Conservation (phyloP, 208 protist genomes). For the Trichomonas vaginalis region DNA sequence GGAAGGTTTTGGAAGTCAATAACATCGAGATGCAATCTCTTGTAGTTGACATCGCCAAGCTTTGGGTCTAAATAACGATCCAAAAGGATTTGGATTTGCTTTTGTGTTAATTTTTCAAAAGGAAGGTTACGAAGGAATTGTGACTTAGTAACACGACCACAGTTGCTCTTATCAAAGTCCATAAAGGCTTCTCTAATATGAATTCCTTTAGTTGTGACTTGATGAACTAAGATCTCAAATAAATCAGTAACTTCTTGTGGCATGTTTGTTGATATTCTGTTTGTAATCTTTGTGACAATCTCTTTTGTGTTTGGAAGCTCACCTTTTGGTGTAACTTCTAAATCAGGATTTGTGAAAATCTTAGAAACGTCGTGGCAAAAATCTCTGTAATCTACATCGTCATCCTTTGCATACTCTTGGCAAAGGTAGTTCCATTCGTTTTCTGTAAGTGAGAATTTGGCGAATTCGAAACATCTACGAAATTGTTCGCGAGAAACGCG, state of each 20-base stretch:
- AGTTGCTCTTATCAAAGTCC: not conserved
- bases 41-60: not conserved
- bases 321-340: not conserved
- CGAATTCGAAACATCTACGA: constrained; percentile 5
- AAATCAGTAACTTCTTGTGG: not conserved
- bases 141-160: not conserved
- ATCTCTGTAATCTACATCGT: not conserved
- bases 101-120: not conserved
- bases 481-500: not conserved
- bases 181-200: not conserved
- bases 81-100: not conserved
- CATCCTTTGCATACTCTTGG: not conserved
- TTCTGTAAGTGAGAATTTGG: not conserved
- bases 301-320: not conserved
- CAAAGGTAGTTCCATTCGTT: not conserved
- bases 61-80: not conserved
- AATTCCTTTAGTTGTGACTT: not conserved
- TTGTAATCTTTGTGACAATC: not conserved
- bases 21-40: not conserved
- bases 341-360: constrained; percentile 11
- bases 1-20: not conserved
- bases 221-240: not conserved
- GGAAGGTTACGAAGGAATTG: not conserved
- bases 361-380: not conserved
- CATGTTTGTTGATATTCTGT: not conserved